Conservation (phyloP, 495 filamentous ascomycete species). For the Apodospora peruviana region DNA sequence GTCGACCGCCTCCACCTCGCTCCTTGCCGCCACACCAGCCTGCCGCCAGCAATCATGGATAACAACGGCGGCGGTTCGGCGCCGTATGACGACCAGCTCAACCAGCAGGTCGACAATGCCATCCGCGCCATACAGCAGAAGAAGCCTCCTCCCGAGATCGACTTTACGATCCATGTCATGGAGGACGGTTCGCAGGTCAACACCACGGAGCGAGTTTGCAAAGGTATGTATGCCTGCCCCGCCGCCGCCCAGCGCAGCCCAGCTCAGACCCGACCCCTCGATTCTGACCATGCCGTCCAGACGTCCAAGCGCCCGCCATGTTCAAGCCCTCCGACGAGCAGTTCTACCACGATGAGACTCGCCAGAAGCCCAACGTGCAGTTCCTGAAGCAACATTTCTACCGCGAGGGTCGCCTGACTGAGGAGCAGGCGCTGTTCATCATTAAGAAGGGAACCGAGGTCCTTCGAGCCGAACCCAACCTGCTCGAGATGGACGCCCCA, state of each 20-base stretch:
- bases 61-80: slow-evolving; percentile 27
- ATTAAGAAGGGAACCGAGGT: slow-evolving; percentile 79
- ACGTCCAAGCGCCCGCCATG: slow-evolving; percentile 95
- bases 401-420: slow-evolving; percentile 91
- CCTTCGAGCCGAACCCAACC: slow-evolving; percentile 80
- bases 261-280: background rate
- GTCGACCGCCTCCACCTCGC: background rate
- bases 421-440: slow-evolving; percentile 96
- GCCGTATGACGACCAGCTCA: slow-evolving; percentile 26
- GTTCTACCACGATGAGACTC: slow-evolving; percentile 68
- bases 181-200: slow-evolving; percentile 94
- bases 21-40: background rate
- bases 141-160: slow-evolving; percentile 92
- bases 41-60: no score
- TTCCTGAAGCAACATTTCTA: slow-evolving; percentile 98
- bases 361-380: slow-evolving; percentile 80
- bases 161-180: slow-evolving; percentile 96
- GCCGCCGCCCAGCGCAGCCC: background rate
- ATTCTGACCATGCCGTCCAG: slow-evolving; percentile 38
- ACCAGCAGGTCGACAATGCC: slow-evolving; percentile 57
- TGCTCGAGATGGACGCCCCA: slow-evolving; percentile 98
- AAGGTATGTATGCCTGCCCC: slow-evolving; percentile 57
- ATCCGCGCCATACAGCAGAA: slow-evolving; percentile 84
- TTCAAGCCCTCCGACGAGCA: slow-evolving; percentile 80
- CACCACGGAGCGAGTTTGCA: slow-evolving; percentile 91